Base-by-base conservation (phyloP, 2,329 filamentous ascomycete species). In the Talaromyces sp. region DNA sequence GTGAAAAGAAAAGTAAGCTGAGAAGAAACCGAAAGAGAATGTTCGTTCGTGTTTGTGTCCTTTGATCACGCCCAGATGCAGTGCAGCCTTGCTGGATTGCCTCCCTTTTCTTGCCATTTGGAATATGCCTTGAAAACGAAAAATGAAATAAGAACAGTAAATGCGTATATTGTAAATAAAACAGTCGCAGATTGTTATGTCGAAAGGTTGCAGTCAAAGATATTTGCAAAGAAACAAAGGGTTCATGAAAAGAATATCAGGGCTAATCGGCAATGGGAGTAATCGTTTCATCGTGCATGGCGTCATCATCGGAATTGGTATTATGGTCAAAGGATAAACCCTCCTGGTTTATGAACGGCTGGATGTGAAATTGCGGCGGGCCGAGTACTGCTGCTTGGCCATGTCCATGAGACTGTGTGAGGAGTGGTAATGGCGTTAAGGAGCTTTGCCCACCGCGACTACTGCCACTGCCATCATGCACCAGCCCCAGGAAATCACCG, bases 401-500 rank as follows among this genome's bases (percentile, higher is more conserved):
- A n/a, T 56, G 30, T 15, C 49, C 49, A 53, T 53, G 27, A 15
- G 49, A n/a, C 28, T 53, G 49, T 8, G 25, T 53, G 28, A 30
- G 25, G 11, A 30, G 49, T 30, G 49, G 49, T 53, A 53, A 53
- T 30, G 49, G 49, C 13, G 49, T 28, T n/a, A 53, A 9, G 25
- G 49, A 53, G 27, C 11, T n/a, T 30, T 53, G 49, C 49, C n/a
- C 8, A 30, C n/a, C 19, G 49, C 25, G 49, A 30, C 30, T 32
- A 17, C 19, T 22, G 36, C 28, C 25, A 36, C 28, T 44, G 15
- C 57, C 44, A 39, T 62, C 57, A 10, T 58, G 52, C 1, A 60
- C 42, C 10, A 59, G 44, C 59, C 67, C 68, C 59, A 78, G 75
- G 66, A 78, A 78, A 59, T 78, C 72, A 4, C 75, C 75, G 0